phyloP scores from a whole-genome alignment of 2,329 filamentous ascomycete species.

The Alternaria arborescens region DNA sequence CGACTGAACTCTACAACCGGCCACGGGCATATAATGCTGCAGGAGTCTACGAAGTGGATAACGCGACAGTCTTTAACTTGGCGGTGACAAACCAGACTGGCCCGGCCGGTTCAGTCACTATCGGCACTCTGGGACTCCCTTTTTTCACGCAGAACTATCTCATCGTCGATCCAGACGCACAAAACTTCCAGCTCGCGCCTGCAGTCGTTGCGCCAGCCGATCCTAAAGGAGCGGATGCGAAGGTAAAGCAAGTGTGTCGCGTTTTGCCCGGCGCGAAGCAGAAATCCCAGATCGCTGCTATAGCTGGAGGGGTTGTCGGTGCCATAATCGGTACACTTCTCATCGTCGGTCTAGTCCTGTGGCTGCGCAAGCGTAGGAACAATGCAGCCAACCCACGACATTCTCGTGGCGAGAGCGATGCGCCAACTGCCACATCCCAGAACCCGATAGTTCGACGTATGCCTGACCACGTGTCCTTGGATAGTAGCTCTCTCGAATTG shows the following conservation, averaged over 20 bases:
- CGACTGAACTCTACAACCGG: slow-evolving; percentile 23
- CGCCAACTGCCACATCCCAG: slow-evolving; percentile 3
- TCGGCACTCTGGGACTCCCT: slow-evolving; percentile 22
- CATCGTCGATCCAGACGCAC: slow-evolving; percentile 26
- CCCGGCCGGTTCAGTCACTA: neutral
- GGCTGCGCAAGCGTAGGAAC: slow-evolving; percentile 11
- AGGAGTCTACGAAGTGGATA: slow-evolving; percentile 23
- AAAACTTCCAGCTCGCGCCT: slow-evolving; percentile 28
- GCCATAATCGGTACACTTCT: slow-evolving; percentile 18
- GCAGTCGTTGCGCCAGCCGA: slow-evolving; percentile 23
- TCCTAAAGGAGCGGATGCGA: slow-evolving; percentile 22
- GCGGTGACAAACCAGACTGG: slow-evolving; percentile 25
- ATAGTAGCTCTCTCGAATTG: slow-evolving; percentile 19
- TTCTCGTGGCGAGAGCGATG: slow-evolving; percentile 17
- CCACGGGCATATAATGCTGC: slow-evolving; percentile 25
- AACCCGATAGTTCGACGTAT: slow-evolving; percentile 12
- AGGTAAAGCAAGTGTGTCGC: slow-evolving; percentile 25
- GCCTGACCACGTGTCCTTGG: slow-evolving; percentile 6
- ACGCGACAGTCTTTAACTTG: slow-evolving; percentile 28
- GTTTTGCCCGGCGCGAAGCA: slow-evolving; percentile 16
- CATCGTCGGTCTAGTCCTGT: slow-evolving; percentile 16
- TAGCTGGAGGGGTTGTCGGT: slow-evolving; percentile 20
- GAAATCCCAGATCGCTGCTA: slow-evolving; percentile 11
- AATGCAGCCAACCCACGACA: slow-evolving; percentile 1
- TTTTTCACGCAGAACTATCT: slow-evolving; percentile 34